phyloP scores from a whole-genome alignment of 495 filamentous ascomycete genomes.

The Evansstolkia leycettana region DNA sequence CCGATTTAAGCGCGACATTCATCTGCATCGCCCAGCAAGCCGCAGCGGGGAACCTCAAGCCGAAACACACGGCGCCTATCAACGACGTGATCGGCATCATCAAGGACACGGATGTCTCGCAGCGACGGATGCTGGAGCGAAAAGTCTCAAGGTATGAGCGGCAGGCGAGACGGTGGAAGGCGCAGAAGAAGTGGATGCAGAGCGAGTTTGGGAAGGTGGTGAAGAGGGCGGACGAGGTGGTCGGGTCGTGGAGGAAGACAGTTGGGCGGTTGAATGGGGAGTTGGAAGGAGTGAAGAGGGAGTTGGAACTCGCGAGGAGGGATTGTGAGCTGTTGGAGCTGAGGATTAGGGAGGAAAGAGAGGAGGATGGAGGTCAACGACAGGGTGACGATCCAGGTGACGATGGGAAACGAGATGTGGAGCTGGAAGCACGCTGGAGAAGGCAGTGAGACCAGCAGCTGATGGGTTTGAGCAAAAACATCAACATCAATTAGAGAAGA shows the following conservation, averaged over 20 bases:
- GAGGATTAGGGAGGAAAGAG: no score
- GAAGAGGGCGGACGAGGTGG: conserved; percentile 5
- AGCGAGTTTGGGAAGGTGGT: conserved; percentile 5
- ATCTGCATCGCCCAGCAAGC: conserved; percentile 11
- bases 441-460: no score
- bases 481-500: no score
- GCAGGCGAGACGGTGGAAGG: conserved; percentile 3
- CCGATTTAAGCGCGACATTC: conserved; percentile 18
- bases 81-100: conserved; percentile 14
- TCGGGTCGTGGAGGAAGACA: neutral
- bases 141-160: conserved; percentile 2
- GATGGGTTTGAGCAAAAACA: no score
- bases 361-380: no score
- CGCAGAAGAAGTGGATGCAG: conserved; percentile 7
- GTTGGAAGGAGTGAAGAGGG: neutral
- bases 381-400: no score
- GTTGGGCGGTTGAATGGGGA: neutral
- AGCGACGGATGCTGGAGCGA: conserved; percentile 6
- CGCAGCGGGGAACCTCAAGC: conserved; percentile 6
- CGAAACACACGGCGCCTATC: conserved; percentile 9
- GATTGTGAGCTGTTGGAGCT: no score
- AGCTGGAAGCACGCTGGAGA: no score
- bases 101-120: conserved; percentile 3
- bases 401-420: no score
- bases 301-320: neutral